A percentile compares a stretch with the other conserved stretches of the same genome.
Evolutionary conservation across 2,329 filamentous ascomycete genomes (phyloP).

Genomic region (Colletotrichum scovillei): DNA sequence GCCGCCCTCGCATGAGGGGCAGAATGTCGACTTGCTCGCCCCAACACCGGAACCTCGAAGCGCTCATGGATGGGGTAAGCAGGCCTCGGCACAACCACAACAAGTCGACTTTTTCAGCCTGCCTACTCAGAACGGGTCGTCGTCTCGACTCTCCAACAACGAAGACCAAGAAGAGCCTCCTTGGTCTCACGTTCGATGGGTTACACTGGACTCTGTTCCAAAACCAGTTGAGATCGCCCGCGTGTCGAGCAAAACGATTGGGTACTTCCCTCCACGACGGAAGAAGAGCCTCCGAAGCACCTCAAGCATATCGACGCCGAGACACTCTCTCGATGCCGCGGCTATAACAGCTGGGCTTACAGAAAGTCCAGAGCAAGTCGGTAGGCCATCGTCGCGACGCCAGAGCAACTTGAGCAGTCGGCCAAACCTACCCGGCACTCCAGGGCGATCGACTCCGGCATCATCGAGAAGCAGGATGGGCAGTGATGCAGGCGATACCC

Average conservation of each 20-base stretch:
- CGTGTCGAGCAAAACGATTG: conserved; percentile 81
- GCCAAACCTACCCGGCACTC: conserved; percentile 42
- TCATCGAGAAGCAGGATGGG: conserved; percentile 50
- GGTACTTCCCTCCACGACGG: conserved; percentile 90
- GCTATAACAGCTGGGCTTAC: conserved; percentile 10
- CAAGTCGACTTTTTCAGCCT: conserved; percentile 42
- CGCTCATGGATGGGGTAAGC: conserved; percentile 37
- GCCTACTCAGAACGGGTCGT: conserved; percentile 10
- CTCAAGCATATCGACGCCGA: conserved; percentile 75
- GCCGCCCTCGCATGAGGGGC: conserved; percentile 56
- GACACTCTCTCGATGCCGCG: conserved; percentile 67
- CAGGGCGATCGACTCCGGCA: conserved; percentile 43
- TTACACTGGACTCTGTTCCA: conserved; percentile 76
- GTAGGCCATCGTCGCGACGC: conserved; percentile 50
- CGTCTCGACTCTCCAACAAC: conserved; percentile 1
- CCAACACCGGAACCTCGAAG: conserved; percentile 54
- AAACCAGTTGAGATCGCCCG: conserved; percentile 87
- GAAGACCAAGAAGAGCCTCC: conserved; percentile 69
- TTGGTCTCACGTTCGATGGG: conserved; percentile 93
- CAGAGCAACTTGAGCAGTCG: conserved; percentile 54
- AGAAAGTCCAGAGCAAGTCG: conserved; percentile 32
- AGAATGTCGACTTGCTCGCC: conserved; percentile 63
- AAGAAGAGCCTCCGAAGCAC: conserved; percentile 82
- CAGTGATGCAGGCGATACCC: conserved; percentile 51
- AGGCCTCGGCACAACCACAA: conserved; percentile 39